Evolutionary conservation across 2,329 filamentous ascomycete species (phyloP).

Genomic region (Emergomyces africanus): DNA sequence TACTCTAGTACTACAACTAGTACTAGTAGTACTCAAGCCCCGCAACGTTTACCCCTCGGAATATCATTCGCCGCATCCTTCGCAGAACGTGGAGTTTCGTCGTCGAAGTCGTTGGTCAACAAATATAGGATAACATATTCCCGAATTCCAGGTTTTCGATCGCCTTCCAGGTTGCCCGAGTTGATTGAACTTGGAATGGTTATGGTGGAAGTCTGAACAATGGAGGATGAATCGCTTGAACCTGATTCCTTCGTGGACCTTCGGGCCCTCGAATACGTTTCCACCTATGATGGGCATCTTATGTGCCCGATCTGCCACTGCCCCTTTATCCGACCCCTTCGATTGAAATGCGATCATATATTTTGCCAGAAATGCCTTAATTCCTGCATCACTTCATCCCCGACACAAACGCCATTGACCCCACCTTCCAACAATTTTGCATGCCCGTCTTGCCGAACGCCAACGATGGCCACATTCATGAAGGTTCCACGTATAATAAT

Average conservation of each 20-base stretch:
- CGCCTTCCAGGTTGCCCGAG: too few species aligned
- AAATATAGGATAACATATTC: too few species aligned
- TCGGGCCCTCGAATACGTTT: conserved; percentile 45
- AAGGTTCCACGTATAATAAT: conserved; percentile 43
- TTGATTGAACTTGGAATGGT: background rate
- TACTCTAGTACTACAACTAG: too few species aligned
- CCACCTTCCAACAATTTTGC: conserved; percentile 24
- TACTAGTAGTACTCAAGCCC: too few species aligned
- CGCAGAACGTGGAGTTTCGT: too few species aligned
- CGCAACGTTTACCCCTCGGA: too few species aligned
- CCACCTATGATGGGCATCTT: conserved; percentile 45
- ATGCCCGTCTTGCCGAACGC: conserved; percentile 47
- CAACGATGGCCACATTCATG: conserved; percentile 24
- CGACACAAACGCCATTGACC: background rate
- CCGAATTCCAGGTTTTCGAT: too few species aligned
- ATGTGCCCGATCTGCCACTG: conserved; percentile 53
- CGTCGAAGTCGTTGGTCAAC: too few species aligned
- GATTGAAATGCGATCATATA: conserved; percentile 49
- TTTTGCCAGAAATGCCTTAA: conserved; percentile 49
- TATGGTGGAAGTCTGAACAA: background rate
- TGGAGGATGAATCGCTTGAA: background rate
- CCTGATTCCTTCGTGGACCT: conserved; percentile 35
- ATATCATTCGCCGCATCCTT: too few species aligned
- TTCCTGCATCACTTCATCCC: conserved; percentile 31
- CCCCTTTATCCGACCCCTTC: conserved; percentile 46